Evolutionary conservation across 2,329 filamentous ascomycete genomes (phyloP), one percentile per base, ranked within the genome.

Genomic region (Plectosphaerella cucumerina): DNA sequence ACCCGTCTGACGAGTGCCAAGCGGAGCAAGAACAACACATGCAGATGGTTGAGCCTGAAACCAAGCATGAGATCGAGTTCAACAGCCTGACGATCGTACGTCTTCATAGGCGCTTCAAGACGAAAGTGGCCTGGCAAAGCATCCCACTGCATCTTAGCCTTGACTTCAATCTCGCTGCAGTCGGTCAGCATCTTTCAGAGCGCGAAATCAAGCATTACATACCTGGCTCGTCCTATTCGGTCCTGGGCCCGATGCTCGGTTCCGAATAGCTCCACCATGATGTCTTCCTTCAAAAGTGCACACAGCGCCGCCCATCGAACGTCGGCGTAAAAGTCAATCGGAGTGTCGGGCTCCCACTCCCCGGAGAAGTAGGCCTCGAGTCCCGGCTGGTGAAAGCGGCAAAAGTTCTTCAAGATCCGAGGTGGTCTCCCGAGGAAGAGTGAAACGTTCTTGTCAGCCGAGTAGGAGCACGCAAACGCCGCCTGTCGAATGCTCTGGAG

Each of bases 361-460:
- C 17, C 17, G 10, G 35, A 37, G 35, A 37, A 37, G 17, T 37
- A 37, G 35, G 35, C 35, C 14, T 6, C 35, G 6, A 37, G 8
- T 14, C 35, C 35, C 35, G 59, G 56, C 1, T 56, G 48, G 6
- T 65, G 59, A 9, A 74, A 64, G 3, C 61, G 62, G 55, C 73
- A 75, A 51, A 69, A 75, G 39, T 67, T 65, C 37, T 67, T 62
- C n/a, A 66, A 66, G 37, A 78, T 70, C 2, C 74, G 65, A 3
- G 74, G 73, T 3, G 75, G 75, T 2, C 75, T 66, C 4, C 75
- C 75, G n/a, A 77, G 67, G 47, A 78, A 78, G 2, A 76, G 70
- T 1, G 74, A 69, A 6, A 77, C 60, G 43, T 69, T 72, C 51
- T 76, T 78, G 50, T 78, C 75, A 4, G 68, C 69, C 6, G 70